Evolutionary conservation across 2,329 filamentous ascomycete species (phyloP).

Genomic region (Penicillium glabrum): DNA sequence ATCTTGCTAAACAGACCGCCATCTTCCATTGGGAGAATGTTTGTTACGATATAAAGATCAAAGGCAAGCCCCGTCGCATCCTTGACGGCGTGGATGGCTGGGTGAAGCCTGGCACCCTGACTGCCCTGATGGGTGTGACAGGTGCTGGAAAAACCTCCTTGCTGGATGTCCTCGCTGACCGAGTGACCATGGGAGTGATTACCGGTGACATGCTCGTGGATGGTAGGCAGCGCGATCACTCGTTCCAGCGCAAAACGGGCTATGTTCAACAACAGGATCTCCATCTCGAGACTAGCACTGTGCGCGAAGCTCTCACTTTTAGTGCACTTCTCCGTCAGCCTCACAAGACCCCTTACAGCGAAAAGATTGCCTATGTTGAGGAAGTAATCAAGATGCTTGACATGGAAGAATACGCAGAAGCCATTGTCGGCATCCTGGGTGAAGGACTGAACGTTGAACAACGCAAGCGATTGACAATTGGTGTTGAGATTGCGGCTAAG

Average conservation of each 20-base stretch:
- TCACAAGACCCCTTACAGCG: slow-evolving; percentile 64
- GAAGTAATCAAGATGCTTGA: slow-evolving; percentile 86
- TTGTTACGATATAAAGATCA: slow-evolving; percentile 79
- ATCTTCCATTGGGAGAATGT: slow-evolving; percentile 85
- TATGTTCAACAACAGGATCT: slow-evolving; percentile 84
- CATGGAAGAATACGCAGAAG: slow-evolving; percentile 85
- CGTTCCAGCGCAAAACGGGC: slow-evolving; percentile 59
- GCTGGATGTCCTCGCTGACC: slow-evolving; percentile 77
- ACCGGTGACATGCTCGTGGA: slow-evolving; percentile 81
- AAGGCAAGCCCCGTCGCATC: slow-evolving; percentile 69
- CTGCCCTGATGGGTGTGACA: slow-evolving; percentile 84
- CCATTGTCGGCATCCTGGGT: slow-evolving; percentile 81
- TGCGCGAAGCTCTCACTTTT: slow-evolving; percentile 82
- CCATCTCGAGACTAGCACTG: slow-evolving; percentile 78
- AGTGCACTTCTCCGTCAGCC: slow-evolving; percentile 82
- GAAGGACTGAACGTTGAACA: slow-evolving; percentile 67
- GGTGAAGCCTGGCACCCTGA: slow-evolving; percentile 88
- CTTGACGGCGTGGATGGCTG: slow-evolving; percentile 84
- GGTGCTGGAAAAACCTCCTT: slow-evolving; percentile 90
- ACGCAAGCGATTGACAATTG: slow-evolving; percentile 77
- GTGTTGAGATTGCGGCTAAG: slow-evolving; percentile 88
- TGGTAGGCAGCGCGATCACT: slow-evolving; percentile 68
- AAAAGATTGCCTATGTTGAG: slow-evolving; percentile 82
- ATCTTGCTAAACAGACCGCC: slow-evolving; percentile 62
- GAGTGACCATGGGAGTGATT: slow-evolving; percentile 82